Evolutionary conservation across 176 grass and related monocot species (phyloP).

Genomic region (Oryza meyeriana): DNA sequence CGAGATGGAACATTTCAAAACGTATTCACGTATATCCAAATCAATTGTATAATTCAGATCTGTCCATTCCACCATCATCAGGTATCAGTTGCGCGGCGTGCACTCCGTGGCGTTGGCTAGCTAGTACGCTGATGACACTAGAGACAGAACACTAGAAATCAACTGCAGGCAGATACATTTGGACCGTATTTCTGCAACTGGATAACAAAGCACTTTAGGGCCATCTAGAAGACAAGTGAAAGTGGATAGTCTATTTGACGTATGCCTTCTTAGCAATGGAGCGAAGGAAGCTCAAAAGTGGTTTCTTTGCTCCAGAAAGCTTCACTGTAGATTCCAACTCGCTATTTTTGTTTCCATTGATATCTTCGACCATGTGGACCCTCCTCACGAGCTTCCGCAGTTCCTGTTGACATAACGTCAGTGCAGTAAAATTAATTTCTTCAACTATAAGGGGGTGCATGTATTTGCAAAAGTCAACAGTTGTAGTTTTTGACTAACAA

Average conservation of each 20-base stretch:
- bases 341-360: slow-evolving; percentile 23
- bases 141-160: background rate
- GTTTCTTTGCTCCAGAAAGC: slow-evolving; percentile 60
- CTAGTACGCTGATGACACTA: too few relatives aligned
- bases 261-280: slow-evolving; percentile 61
- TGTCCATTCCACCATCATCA: background rate
- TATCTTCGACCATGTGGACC: slow-evolving; percentile 61
- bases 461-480: too few relatives aligned
- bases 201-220: background rate
- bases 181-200: background rate
- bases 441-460: background rate
- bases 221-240: background rate
- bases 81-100: background rate
- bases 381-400: slow-evolving; percentile 71
- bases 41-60: background rate
- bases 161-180: background rate
- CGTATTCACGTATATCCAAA: background rate
- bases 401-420: slow-evolving; percentile 48
- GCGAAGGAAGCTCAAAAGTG: slow-evolving; percentile 62
- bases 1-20: background rate
- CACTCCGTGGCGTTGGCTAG: too few relatives aligned
- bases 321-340: slow-evolving; percentile 28
- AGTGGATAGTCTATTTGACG: slow-evolving; percentile 42
- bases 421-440: background rate
- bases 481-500: too few relatives aligned